Base-by-base conservation (phyloP, 352 stramenopile species). In the Phytopythium oedochilum region DNA sequence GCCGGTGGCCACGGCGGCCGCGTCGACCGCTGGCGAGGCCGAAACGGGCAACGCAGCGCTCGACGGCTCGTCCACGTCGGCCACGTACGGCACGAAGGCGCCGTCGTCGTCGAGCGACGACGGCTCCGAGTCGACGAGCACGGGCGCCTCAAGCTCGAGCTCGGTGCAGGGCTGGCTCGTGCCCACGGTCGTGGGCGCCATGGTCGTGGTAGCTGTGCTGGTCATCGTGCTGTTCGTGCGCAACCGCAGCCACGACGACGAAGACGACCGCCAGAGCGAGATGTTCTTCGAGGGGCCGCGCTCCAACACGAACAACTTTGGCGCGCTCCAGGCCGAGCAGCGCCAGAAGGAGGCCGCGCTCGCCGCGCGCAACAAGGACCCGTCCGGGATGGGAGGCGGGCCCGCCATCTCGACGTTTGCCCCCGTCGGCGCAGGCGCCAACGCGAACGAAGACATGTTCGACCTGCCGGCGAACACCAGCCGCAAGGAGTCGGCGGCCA, bases 171-270 rank as follows among this genome's bases (percentile, higher is more conserved):
- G 68, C 2, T 89, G 76, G 75, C 63, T 89, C 45, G 76, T 86
- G 50, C 78, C 78, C 0, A 61, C 75, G 17, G 64, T 89, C 18
- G 78, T 89, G 32, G 78, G 70, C 17, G 68, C 70, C 2, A 73
- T 87, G 3, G 68, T 89, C 39, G 63, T 89, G 43, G 44, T 70
- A 5, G 75, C 74, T 7, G 54, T 89, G 26, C 36, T 83, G 5
- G 60, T 89, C 54, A 80, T 89, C 46, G 78, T 71, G 28, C 63
- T 79, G 45, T 89, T 80, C 64, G 74, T 89, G 55, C 73, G 72
- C 31, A 73, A 60, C 20, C 70, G 64, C 38, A 70, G 70, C 53
- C 46, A 55, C 17, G 67, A 83, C 36, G 73, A 83, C 26, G 69
- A 86, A 25, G 44, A 74, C 46, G 74, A 77, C 31, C 75, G 73